phyloP scores from a whole-genome alignment of 2,329 filamentous ascomycete species.

The Fonsecaea pedrosoi region DNA sequence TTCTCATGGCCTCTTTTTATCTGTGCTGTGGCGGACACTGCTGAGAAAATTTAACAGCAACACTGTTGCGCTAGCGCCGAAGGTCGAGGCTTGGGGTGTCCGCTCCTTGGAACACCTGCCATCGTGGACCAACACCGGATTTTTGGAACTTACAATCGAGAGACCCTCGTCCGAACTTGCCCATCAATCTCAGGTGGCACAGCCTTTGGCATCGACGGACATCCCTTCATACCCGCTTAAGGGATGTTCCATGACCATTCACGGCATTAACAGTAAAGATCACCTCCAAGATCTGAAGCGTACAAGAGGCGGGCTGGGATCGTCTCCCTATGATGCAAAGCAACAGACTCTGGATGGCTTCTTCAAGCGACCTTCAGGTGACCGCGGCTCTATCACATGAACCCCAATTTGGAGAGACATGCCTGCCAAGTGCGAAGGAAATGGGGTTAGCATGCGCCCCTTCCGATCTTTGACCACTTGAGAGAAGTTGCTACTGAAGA shows the following conservation, averaged over 20 bases:
- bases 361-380: slow-evolving; percentile 63
- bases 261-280: slow-evolving; percentile 70
- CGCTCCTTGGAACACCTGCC: slow-evolving; percentile 60
- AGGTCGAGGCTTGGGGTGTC: slow-evolving; percentile 47
- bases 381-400: neutral
- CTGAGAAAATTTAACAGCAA: slow-evolving; percentile 60
- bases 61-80: slow-evolving; percentile 54
- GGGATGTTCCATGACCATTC: slow-evolving; percentile 60
- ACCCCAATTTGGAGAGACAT: neutral
- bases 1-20: slow-evolving; percentile 82
- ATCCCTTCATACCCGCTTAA: slow-evolving; percentile 24
- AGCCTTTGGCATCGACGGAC: neutral
- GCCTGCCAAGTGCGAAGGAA: neutral
- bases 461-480: neutral
- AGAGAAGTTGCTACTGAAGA: neutral
- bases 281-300: slow-evolving; percentile 79
- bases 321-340: slow-evolving; percentile 73
- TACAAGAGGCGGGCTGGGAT: slow-evolving; percentile 82
- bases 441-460: neutral
- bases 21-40: slow-evolving; percentile 69
- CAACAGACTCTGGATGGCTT: slow-evolving; percentile 80
- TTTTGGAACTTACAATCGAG: slow-evolving; percentile 55
- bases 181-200: neutral
- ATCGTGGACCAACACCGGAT: slow-evolving; percentile 71
- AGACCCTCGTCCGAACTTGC: neutral